A percentile compares a stretch with the other conserved stretches of the same genome.
Evolutionary conservation across 371 early-diverging fungal genomes (phyloP).

Genomic region (Lichtheimia corymbifera): DNA sequence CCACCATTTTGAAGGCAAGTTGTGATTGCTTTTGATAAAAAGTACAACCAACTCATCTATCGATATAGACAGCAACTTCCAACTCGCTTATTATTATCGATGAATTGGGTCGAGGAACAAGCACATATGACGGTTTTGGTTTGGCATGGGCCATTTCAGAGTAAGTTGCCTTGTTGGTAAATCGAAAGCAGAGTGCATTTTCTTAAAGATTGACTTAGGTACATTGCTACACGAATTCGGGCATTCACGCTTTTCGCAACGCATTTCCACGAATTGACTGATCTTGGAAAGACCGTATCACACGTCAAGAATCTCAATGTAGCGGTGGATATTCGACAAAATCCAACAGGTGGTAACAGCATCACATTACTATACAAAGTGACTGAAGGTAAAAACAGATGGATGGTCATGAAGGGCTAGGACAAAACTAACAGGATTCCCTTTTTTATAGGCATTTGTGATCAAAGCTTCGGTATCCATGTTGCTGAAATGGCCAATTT

Average conservation of each 20-base stretch:
- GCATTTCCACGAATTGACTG: slow-evolving; percentile 97
- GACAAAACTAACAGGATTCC: not conserved
- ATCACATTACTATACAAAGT: slow-evolving; percentile 92
- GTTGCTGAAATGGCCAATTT: slow-evolving; percentile 97
- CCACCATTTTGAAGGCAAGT: slow-evolving; percentile 83
- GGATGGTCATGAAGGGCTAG: not conserved
- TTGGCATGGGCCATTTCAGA: slow-evolving; percentile 97
- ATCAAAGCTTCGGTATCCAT: slow-evolving; percentile 98
- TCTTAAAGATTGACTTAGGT: slow-evolving; percentile 37
- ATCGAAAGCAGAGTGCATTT: not conserved
- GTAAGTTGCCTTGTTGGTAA: slow-evolving; percentile 44
- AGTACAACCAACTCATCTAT: not conserved
- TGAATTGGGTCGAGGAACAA: slow-evolving; percentile 99
- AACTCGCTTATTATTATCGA: slow-evolving; percentile 97
- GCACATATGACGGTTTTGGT: slow-evolving; percentile 98
- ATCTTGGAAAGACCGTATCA: slow-evolving; percentile 66
- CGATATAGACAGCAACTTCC: slow-evolving; percentile 67
- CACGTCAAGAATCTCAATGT: slow-evolving; percentile 90
- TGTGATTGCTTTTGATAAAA: not conserved
- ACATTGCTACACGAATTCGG: slow-evolving; percentile 78
- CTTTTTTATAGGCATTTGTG: slow-evolving; percentile 73
- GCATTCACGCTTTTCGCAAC: slow-evolving; percentile 94
- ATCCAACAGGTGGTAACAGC: slow-evolving; percentile 31
- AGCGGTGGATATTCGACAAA: slow-evolving; percentile 64
- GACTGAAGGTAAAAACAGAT: slow-evolving; percentile 53